Conservation (phyloP, 228 moss, liverwort and hornwort species). For the Sphagnum magellanicum region DNA sequence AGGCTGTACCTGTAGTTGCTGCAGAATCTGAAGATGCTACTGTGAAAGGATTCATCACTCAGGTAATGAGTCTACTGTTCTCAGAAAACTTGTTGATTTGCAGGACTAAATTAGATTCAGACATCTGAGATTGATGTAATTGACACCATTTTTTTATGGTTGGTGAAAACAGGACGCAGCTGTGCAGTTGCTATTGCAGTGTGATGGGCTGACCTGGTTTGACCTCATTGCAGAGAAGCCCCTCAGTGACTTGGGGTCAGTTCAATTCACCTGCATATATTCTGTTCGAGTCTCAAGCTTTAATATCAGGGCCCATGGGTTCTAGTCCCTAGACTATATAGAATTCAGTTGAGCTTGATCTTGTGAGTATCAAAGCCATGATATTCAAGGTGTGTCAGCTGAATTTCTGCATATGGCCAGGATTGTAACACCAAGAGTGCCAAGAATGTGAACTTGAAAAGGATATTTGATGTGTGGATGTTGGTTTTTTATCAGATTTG, state of each 20-base stretch:
- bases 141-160: neutral
- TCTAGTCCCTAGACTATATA: too few relatives aligned
- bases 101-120: too few relatives aligned
- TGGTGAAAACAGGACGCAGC: constrained; percentile 43
- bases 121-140: too few relatives aligned
- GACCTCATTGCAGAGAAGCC: constrained; percentile 43
- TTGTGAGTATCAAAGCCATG: too few relatives aligned
- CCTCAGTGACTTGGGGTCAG: constrained; percentile 47
- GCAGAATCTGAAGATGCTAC: constrained; percentile 21
- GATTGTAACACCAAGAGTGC: too few relatives aligned
- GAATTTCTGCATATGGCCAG: too few relatives aligned
- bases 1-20: constrained; percentile 74
- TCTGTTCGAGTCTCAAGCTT: too few relatives aligned
- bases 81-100: neutral
- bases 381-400: neutral
- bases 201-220: constrained; percentile 72
- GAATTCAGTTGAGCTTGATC: too few relatives aligned
- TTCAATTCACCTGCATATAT: neutral
- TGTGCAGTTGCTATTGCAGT: constrained; percentile 59
- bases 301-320: too few relatives aligned
- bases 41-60: constrained; percentile 71
- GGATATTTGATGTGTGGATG: too few relatives aligned
- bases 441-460: neutral
- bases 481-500: constrained; percentile 30
- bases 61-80: constrained; percentile 23